A percentile compares a stretch with the other conserved stretches of the same genome.
These are phyloP conservation scores for Jatropha curcas DNA, from an alignment of 345 rosid species.

Conservation along the genomic window DNA sequence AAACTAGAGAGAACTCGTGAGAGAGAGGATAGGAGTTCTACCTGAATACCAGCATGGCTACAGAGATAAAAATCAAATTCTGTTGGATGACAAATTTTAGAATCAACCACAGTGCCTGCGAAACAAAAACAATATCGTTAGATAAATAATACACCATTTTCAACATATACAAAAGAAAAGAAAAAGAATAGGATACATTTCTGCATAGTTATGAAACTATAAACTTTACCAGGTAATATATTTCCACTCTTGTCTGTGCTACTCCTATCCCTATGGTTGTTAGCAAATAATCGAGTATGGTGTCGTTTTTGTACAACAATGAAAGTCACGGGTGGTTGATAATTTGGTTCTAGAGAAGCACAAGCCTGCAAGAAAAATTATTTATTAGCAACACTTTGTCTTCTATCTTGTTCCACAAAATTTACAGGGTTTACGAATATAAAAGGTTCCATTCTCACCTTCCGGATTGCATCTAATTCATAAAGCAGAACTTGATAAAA, in stretches of 20 bases:
- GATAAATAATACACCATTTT: background rate
- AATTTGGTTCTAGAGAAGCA: conserved; percentile 94
- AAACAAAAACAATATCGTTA: background rate
- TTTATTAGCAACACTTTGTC: conserved; percentile 9
- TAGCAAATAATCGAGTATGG: conserved; percentile 91
- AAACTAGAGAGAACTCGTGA: background rate
- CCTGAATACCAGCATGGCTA: conserved; percentile 99
- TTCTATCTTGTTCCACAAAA: background rate
- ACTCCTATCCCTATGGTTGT: conserved; percentile 87
- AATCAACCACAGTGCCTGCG: conserved; percentile 91
- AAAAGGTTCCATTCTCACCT: conserved; percentile 42
- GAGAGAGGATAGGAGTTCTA: conserved; percentile 20
- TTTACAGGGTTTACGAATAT: background rate
- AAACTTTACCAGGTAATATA: conserved; percentile 72
- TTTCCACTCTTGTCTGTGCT: conserved; percentile 93
- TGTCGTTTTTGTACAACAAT: conserved; percentile 96
- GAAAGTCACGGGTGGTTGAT: conserved; percentile 98
- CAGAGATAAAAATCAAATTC: conserved; percentile 98
- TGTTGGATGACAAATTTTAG: conserved; percentile 94
- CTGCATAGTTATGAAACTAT: background rate
- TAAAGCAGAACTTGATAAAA: conserved; percentile 85
- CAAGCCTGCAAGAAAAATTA: conserved; percentile 57
- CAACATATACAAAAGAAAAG: background rate
- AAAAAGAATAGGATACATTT: background rate
- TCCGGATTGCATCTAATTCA: conserved; percentile 81